These are phyloP conservation scores for Boletus rufocinnamomeus DNA, from an alignment of 768 basidiomycete genomes.

Conservation along the genomic window DNA sequence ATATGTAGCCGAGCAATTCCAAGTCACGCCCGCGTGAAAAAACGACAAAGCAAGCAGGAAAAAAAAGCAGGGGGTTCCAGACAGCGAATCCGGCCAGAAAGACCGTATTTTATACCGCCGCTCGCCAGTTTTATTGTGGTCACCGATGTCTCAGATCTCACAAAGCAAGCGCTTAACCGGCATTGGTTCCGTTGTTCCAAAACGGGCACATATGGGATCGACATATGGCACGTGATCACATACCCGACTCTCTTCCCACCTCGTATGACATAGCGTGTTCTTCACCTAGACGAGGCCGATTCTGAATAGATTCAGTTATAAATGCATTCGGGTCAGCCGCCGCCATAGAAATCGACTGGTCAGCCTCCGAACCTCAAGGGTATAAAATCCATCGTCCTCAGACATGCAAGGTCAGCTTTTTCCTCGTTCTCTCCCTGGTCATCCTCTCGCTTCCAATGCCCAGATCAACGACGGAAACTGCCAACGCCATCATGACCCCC, in stretches of 20 bases:
- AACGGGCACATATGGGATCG: conserved; percentile 12
- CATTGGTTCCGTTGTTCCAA: background rate
- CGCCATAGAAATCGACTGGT: too few species aligned
- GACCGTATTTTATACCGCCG: conserved; percentile 20
- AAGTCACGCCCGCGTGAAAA: conserved; percentile 20
- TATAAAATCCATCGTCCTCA: background rate
- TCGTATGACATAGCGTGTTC: too few species aligned
- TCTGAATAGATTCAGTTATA: background rate
- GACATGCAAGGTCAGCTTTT: background rate
- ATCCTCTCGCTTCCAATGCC: background rate
- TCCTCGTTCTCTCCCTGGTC: background rate
- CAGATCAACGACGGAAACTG: background rate
- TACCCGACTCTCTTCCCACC: too few species aligned
- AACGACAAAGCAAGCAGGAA: conserved; percentile 1
- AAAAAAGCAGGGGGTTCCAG: conserved; percentile 5
- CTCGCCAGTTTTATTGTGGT: background rate
- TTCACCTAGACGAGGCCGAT: background rate
- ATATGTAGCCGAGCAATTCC: background rate
- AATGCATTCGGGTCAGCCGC: conserved; percentile 3
- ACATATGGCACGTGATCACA: conserved; percentile 9
- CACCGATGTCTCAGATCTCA: conserved; percentile 14
- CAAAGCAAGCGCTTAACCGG: conserved; percentile 12
- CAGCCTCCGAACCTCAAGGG: too few species aligned
- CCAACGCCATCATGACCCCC: background rate
- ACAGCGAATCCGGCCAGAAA: background rate